phyloP scores from a whole-genome alignment of 2,329 filamentous ascomycete genomes.

The Ophiostoma sp. region DNA sequence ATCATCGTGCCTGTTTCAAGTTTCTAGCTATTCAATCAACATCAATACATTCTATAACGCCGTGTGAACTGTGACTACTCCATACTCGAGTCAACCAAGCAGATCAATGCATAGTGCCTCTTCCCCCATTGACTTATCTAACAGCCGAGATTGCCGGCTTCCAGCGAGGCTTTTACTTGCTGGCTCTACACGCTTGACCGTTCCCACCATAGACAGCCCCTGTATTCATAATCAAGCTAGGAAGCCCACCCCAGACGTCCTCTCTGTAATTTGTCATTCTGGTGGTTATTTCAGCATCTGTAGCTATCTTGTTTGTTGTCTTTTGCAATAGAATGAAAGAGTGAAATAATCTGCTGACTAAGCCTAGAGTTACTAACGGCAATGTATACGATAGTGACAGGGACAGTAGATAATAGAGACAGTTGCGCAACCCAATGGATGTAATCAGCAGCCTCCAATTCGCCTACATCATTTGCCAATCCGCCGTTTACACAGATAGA shows the following conservation, averaged over 20 bases:
- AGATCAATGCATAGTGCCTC: background rate
- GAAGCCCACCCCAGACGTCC: background rate
- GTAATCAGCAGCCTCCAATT: background rate
- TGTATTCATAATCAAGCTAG: slow-evolving; percentile 1
- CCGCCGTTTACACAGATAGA: background rate
- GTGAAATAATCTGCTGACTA: background rate
- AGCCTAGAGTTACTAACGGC: too few relatives aligned
- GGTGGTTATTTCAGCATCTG: background rate
- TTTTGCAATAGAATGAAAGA: background rate
- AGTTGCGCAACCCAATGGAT: background rate
- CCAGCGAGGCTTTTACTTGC: background rate
- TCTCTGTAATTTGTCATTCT: background rate
- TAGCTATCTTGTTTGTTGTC: background rate
- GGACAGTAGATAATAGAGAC: background rate
- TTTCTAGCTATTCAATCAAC: slow-evolving; percentile 3
- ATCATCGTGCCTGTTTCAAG: background rate
- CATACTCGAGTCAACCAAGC: background rate
- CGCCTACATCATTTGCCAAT: slow-evolving; percentile 25
- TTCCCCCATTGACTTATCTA: background rate
- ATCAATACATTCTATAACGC: background rate
- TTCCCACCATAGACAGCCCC: slow-evolving; percentile 2
- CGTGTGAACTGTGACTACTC: background rate
- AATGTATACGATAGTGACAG: background rate
- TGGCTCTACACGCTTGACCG: slow-evolving; percentile 1
- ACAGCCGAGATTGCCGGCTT: slow-evolving; percentile 12